Base-by-base conservation (phyloP, 139 green algal species). In the Mesotaenium endlicherianum region DNA sequence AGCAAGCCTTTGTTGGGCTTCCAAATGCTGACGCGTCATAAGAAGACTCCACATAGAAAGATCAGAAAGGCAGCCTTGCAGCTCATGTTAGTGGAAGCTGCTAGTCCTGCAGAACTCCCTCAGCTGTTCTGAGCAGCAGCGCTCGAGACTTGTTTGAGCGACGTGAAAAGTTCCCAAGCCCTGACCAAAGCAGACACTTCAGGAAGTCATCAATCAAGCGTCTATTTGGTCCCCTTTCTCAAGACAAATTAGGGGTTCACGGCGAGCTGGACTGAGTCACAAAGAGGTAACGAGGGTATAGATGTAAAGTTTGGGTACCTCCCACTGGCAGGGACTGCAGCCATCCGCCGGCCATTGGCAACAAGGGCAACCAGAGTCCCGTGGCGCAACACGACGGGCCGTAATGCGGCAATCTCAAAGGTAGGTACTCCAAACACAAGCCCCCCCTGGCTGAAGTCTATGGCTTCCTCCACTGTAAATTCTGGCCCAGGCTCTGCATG, bases 401-500 rank as follows among this genome's bases (percentile, higher is more conserved):
- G 5, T 40, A 6, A 36, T 38, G 41, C 8, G 8, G 41, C 60
- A 6, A 38, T 6, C 11, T 72, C 6, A 40, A 72, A 14, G 60
- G 43, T 38, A 6, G 60, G 60, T 8, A 72, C 43, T 72, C 60
- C 60, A 72, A 72, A 72, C 11, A 72, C 60, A 5, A 72, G 60
- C 11, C 60, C 60, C 5, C 60, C 60, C 17, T 36, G 43, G 43
- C 36, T 38, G 43, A 38, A 72, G 41, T 72, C 60, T 14, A 47
- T 11, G 11, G 60, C 60, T 72, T 72, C 60, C 11, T 11, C 11
- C 5, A 38, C 6, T 47, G 60, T n/a, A 47, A 72, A 11, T 14
- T 72, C 6, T 38, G 43, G 11, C 17, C 5, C 60, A 72, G 60
- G 60, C 60, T 72, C 36, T 11, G 43, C 60, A 72, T 72, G 8